Evolutionary conservation across 192 early-diverging fungal genomes (phyloP).

Genomic region (Allomyces arbusculus): DNA sequence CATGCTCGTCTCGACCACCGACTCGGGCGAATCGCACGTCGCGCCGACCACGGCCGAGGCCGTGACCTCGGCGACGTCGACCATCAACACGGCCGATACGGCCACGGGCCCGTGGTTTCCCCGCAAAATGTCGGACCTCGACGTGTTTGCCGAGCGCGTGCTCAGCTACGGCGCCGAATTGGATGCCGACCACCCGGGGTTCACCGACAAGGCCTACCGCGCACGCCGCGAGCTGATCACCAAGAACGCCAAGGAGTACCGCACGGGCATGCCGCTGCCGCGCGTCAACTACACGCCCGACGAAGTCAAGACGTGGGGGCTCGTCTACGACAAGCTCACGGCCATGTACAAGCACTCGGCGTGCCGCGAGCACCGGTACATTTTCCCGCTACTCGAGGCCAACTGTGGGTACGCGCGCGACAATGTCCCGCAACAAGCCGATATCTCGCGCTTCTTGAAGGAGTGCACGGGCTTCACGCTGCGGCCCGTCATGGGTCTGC

Average conservation of each 20-base stretch:
- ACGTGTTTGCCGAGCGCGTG: conserved; percentile 77
- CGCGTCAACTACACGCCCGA: conserved; percentile 54
- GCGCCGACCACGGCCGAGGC: conserved; percentile 7
- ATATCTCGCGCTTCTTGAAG: conserved; percentile 76
- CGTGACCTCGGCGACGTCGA: not conserved
- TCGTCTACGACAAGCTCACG: conserved; percentile 52
- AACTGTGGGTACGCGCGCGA: conserved; percentile 74
- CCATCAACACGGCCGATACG: conserved; percentile 14
- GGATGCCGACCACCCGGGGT: conserved; percentile 82
- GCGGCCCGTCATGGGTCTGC: conserved; percentile 81
- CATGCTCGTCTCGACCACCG: conserved; percentile 45
- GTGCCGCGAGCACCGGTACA: conserved; percentile 77
- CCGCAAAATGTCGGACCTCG: conserved; percentile 73
- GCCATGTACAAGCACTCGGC: conserved; percentile 64
- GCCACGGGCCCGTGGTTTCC: conserved; percentile 65
- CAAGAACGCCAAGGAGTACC: conserved; percentile 55
- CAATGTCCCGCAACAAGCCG: conserved; percentile 76
- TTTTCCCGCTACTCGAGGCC: conserved; percentile 70
- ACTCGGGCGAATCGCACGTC: conserved; percentile 20
- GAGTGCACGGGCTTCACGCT: conserved; percentile 86
- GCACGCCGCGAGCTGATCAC: conserved; percentile 65
- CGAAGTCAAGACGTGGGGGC: conserved; percentile 70
- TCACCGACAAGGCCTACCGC: conserved; percentile 66
- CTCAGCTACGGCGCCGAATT: conserved; percentile 80
- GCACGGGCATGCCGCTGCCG: conserved; percentile 55